phyloP scores from a whole-genome alignment of 352 stramenopile genomes.

The Elongisporangium anandrum region DNA sequence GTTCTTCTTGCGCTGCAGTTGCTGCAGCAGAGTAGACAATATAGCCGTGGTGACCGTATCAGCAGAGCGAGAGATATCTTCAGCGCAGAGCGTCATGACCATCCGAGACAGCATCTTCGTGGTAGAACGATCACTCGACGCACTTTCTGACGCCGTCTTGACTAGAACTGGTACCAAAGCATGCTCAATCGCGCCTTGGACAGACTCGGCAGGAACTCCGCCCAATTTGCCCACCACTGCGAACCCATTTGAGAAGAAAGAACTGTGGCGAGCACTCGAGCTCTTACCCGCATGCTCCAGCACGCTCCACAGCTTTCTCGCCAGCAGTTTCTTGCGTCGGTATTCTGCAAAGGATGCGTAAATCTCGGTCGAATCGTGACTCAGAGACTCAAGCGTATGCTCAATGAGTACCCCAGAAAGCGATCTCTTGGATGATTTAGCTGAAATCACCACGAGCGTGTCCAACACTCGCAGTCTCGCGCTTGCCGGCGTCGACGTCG shows the following conservation, averaged over 20 bases:
- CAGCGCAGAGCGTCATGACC: not conserved
- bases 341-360: constrained; percentile 24
- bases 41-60: not conserved
- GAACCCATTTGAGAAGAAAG: constrained; percentile 35
- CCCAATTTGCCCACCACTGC: constrained; percentile 7
- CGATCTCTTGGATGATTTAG: constrained; percentile 4
- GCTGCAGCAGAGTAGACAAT: constrained; percentile 8
- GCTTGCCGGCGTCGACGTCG: not conserved
- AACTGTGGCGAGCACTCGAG: not conserved
- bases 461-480: constrained; percentile 11
- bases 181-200: constrained; percentile 7
- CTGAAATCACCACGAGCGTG: constrained; percentile 12
- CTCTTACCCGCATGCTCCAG: constrained; percentile 13
- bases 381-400: constrained; percentile 24
- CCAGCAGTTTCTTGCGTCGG: constrained; percentile 31
- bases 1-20: constrained; percentile 12
- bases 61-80: not conserved
- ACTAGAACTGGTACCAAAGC: constrained; percentile 30
- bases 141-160: constrained; percentile 9
- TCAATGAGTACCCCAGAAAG: constrained; percentile 29
- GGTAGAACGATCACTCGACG: not conserved
- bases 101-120: constrained; percentile 18
- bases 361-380: constrained; percentile 4
- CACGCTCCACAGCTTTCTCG: constrained; percentile 33
- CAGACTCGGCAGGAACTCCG: not conserved